Evolutionary conservation across 306 rosid genomes (phyloP).

Genomic region (Quillaja saponaria): DNA sequence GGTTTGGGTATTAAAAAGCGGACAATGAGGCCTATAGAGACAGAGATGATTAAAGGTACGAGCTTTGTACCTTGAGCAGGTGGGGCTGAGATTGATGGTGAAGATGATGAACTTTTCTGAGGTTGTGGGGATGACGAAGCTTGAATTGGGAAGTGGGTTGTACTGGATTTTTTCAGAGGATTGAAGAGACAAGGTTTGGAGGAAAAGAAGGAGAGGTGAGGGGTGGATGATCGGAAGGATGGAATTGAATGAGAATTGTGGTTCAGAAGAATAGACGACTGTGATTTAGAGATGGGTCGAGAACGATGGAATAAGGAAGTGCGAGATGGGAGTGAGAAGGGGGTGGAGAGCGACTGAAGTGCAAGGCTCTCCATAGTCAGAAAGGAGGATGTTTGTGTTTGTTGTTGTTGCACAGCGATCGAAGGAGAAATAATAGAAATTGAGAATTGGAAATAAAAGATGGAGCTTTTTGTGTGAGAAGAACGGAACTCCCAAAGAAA

Average conservation of each 20-base stretch:
- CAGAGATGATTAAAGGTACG: constrained; percentile 57
- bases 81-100: constrained; percentile 1
- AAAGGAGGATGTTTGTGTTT: neutral
- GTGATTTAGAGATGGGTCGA: constrained; percentile 37
- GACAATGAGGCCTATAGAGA: constrained; percentile 60
- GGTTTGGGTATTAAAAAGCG: constrained; percentile 76
- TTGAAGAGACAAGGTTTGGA: constrained; percentile 35
- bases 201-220: constrained; percentile 30
- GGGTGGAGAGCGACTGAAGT: constrained; percentile 43
- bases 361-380: constrained; percentile 55
- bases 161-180: constrained; percentile 34
- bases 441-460: neutral
- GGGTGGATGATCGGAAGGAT: constrained; percentile 40
- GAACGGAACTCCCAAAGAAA: constrained; percentile 26
- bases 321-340: constrained; percentile 35
- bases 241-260: constrained; percentile 30
- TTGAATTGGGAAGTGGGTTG: constrained; percentile 35
- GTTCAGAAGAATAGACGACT: constrained; percentile 24
- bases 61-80: constrained; percentile 60
- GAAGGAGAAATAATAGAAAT: neutral
- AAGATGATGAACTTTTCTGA: neutral
- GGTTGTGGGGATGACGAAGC: constrained; percentile 37
- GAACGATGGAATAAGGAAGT: constrained; percentile 31
- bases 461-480: constrained; percentile 10
- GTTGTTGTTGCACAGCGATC: constrained; percentile 20